Base-by-base conservation (phyloP, 2,329 filamentous ascomycete genomes). In the Remersonia thermophila region DNA sequence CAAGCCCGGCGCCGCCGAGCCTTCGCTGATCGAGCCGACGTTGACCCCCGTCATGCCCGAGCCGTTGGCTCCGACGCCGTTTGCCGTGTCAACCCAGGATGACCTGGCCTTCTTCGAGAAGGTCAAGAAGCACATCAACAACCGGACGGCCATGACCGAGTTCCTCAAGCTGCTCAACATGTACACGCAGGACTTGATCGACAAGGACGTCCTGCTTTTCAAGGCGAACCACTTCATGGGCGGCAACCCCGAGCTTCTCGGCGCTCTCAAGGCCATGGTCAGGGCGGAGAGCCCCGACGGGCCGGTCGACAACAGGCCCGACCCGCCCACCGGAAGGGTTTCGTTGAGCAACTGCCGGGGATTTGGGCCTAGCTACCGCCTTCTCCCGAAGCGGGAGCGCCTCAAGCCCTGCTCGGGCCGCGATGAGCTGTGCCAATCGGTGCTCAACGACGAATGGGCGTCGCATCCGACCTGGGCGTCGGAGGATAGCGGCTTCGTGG, bases 401-500 rank as follows among this genome's bases (percentile, higher is more conserved):
- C 77, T 91, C 41, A 93, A 93, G 63, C 76, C 81, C 1, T 98
- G 91, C 62, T 91, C 84, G 53, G 91, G 91, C 9, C 82, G 91
- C 31, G 91, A 98, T 53, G 86, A 94, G 56, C 78, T 98, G 48
- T 98, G 91, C 61, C 80, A 84, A 47, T 80, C 81, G 16, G 89
- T 98, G 1, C 67, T 98, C 37, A 98, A 98, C 47, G 91, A 98
- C 49, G 84, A 95, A 48, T 98, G 91, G 91, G 91, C 91, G 2
- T 96, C 89, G 17, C 91, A 98, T 60, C 91, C 91, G 3, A 98
- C 91, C 0, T 98, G 91, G 91, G 91, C 89, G 2, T 96, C 89
- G 1, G 91, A 98, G 58, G 91, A 98, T 54, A 93, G 84, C 30
- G 91, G 91, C 1, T 98, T 98, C 50, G 89, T 98, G 41, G 91